Percentiles rank a stretch among this genome's conserved stretches.
Evolutionary conservation across 1,284 basidiomycete genomes (phyloP).

Genomic region (Austropuccinia psidii): DNA sequence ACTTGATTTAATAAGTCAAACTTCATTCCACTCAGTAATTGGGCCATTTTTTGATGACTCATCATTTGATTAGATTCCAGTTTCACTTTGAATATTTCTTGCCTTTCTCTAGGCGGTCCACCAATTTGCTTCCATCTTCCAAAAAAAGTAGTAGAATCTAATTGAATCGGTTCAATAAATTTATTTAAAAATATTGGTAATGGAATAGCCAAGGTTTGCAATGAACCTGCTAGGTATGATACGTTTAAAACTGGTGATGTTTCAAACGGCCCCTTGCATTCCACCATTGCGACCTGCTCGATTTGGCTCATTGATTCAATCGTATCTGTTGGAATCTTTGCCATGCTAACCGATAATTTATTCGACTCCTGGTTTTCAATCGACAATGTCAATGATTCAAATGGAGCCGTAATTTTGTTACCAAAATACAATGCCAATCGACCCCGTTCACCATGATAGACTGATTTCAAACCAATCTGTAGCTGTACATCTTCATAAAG

Average conservation of each 20-base stretch:
- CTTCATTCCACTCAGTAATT: slow-evolving; percentile 67
- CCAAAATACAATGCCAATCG: slow-evolving; percentile 89
- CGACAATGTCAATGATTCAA: slow-evolving; percentile 80
- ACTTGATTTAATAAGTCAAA: slow-evolving; percentile 64
- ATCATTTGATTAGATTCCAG: slow-evolving; percentile 52
- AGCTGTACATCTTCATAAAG: slow-evolving; percentile 92
- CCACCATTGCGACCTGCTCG: slow-evolving; percentile 85
- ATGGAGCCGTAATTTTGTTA: slow-evolving; percentile 79
- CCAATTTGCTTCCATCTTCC: slow-evolving; percentile 97
- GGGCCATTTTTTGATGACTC: slow-evolving; percentile 61
- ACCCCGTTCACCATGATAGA: slow-evolving; percentile 85
- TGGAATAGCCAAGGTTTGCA: slow-evolving; percentile 73
- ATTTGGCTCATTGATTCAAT: slow-evolving; percentile 77
- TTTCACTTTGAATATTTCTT: slow-evolving; percentile 72
- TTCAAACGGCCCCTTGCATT: slow-evolving; percentile 81
- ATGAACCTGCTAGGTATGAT: slow-evolving; percentile 83
- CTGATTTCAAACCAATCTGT: slow-evolving; percentile 91
- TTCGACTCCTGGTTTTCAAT: slow-evolving; percentile 66
- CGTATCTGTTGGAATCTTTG: slow-evolving; percentile 72
- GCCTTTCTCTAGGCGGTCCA: slow-evolving; percentile 82
- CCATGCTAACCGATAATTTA: slow-evolving; percentile 69
- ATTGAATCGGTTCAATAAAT: slow-evolving; percentile 85
- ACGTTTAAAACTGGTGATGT: slow-evolving; percentile 72
- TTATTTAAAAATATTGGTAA: slow-evolving; percentile 81
- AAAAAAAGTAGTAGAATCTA: slow-evolving; percentile 80